Evolutionary conservation across 2,329 filamentous ascomycete species (phyloP), one percentile per base, ranked within the genome.

Genomic region (Botrytis sinoallii): DNA sequence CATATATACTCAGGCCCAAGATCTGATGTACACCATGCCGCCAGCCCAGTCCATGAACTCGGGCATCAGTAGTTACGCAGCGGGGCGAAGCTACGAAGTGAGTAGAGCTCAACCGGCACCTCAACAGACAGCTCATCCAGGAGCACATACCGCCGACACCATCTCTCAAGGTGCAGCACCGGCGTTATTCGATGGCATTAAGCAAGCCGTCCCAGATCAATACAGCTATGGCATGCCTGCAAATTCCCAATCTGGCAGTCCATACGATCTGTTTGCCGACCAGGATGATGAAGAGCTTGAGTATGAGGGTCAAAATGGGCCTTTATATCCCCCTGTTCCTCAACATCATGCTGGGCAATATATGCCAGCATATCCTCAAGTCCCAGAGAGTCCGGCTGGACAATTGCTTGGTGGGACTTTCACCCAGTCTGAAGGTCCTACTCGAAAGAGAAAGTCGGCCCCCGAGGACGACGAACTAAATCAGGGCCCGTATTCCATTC

Each of bases 121-220:
- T 7, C 35, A 29, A 40, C 22, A 52, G 38, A 14, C 10, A 10
- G 25, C 16, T 55, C 12, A 55, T 5, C 25, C 5, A 57, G 35
- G 16, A 14, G 32, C 35, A 42, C 16, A 42, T 29, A 9, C 22
- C 4, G 2, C 35, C 10, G 20, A 68, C 8, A 12, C 14, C 25
- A 8, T 2, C 4, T 8, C 5, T 9, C 32, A 25, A n/a, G 25
- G 16, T 48, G 3, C 32, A 18, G 22, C 7, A 4, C 65, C 46
- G 4, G 22, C 14, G 20, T 55, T 20, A 6, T 2, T 16, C 7
- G 1, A 29, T 14, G 3, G 4, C 2, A 22, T 6, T 14, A 5
- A 40, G 1, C 25, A 14, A 5, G 10, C 48, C 25, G 6, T 32
- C 3, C 12, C 48, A 14, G 18, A 14, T 10, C 48, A 42, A 22